phyloP scores from a whole-genome alignment of 495 filamentous ascomycete genomes.

The Aspergillus ostianus region DNA sequence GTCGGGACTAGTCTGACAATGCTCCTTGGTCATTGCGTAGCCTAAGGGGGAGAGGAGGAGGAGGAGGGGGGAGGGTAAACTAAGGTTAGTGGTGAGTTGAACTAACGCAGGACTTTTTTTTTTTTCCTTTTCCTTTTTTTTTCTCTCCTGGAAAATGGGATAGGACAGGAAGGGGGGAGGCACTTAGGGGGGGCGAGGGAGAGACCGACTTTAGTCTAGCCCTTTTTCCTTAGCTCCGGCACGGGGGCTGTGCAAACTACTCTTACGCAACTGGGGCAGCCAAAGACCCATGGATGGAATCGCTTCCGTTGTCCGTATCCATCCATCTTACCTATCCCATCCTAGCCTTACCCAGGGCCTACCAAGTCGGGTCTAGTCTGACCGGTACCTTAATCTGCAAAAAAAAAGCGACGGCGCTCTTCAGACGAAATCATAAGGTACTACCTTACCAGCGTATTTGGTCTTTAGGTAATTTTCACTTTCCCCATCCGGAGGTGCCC shows the following conservation, averaged over 20 bases:
- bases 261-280: constrained; percentile 27
- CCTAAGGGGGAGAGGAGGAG: no score
- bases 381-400: not conserved
- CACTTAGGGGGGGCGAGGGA: not conserved
- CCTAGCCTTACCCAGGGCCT: not conserved
- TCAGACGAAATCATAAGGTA: no score
- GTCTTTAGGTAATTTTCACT: not conserved
- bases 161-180: not conserved
- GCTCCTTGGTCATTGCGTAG: not conserved
- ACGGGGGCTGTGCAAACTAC: constrained; percentile 31
- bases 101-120: not conserved
- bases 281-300: constrained; percentile 13
- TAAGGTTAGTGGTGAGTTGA: not conserved
- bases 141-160: not conserved
- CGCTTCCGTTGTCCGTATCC: not conserved
- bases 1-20: no score
- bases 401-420: not conserved
- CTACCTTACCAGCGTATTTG: not conserved
- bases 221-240: constrained; percentile 24
- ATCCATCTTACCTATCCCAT: not conserved
- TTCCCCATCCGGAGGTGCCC: no score
- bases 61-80: not conserved
- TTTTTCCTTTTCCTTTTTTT: not conserved
- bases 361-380: not conserved
- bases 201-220: constrained; percentile 7